Conservation (phyloP, 192 early-diverging fungal genomes). For the Phycomyces blakesleeanus region DNA sequence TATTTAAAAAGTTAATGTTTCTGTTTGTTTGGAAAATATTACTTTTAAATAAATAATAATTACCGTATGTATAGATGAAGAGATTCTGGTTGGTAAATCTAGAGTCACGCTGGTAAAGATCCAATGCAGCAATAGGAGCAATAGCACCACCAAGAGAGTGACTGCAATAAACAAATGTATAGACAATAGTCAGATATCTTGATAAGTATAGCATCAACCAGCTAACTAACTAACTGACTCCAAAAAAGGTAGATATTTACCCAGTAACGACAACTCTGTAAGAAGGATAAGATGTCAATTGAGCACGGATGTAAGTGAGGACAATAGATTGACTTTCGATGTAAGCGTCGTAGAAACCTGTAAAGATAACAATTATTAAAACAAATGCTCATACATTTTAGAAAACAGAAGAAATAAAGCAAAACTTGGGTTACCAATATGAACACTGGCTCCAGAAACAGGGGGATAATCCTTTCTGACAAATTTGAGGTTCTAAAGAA, state of each 20-base stretch:
- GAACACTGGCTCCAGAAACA: conserved; percentile 19
- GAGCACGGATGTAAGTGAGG: neutral
- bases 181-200: neutral
- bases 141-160: conserved; percentile 33
- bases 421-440: conserved; percentile 22
- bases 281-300: conserved; percentile 7
- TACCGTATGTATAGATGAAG: conserved; percentile 23
- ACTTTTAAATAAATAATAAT: neutral
- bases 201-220: too few species aligned
- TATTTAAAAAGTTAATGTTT: neutral
- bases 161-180: conserved; percentile 2
- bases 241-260: too few species aligned
- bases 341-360: neutral
- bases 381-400: neutral
- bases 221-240: too few species aligned
- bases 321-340: neutral
- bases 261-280: conserved; percentile 24
- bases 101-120: conserved; percentile 21
- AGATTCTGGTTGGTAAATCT: conserved; percentile 15
- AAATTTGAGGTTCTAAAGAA: conserved; percentile 11
- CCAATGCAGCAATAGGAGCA: conserved; percentile 23
- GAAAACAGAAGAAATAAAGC: neutral
- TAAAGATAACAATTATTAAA: neutral
- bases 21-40: neutral
- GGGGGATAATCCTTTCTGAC: conserved; percentile 13